Evolutionary conservation across 169 alveolate species (phyloP).

Genomic region (Eimeria mitis): DNA sequence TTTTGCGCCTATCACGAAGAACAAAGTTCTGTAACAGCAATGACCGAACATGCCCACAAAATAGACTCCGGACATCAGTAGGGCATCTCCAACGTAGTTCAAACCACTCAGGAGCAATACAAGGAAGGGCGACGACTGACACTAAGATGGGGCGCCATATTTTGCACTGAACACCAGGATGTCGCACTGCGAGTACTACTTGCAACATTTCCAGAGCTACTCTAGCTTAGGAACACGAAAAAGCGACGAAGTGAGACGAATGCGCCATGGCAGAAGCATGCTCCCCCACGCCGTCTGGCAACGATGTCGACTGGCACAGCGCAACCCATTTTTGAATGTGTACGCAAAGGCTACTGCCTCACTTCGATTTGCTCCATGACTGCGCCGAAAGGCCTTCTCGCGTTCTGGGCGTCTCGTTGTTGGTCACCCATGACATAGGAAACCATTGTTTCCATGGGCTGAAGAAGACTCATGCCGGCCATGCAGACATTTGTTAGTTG

Average conservation of each 20-base stretch:
- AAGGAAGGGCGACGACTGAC: neutral
- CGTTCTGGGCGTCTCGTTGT: neutral
- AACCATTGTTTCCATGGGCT: constrained; percentile 83
- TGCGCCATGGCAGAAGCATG: neutral
- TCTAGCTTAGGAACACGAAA: neutral
- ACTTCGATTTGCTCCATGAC: constrained; percentile 61
- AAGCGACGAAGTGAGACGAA: neutral
- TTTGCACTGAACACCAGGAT: neutral
- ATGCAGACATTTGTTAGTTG: constrained; percentile 75
- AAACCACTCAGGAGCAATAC: neutral
- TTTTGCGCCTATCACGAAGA: constrained; percentile 46
- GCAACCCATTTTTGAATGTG: neutral
- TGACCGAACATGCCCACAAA: neutral
- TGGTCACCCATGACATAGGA: constrained; percentile 82
- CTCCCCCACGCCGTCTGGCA: neutral
- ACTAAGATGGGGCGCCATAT: neutral
- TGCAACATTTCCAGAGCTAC: neutral
- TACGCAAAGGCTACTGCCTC: constrained; percentile 4
- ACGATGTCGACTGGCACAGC: neutral
- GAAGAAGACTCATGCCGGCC: constrained; percentile 79
- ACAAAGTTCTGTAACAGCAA: constrained; percentile 45
- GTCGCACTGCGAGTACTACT: neutral
- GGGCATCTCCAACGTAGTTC: neutral
- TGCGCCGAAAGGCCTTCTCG: constrained; percentile 31
- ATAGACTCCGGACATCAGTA: neutral